These are phyloP conservation scores for Yarrowia yakushimensis DNA, from an alignment of 805 yeast species.

Conservation along the genomic window DNA sequence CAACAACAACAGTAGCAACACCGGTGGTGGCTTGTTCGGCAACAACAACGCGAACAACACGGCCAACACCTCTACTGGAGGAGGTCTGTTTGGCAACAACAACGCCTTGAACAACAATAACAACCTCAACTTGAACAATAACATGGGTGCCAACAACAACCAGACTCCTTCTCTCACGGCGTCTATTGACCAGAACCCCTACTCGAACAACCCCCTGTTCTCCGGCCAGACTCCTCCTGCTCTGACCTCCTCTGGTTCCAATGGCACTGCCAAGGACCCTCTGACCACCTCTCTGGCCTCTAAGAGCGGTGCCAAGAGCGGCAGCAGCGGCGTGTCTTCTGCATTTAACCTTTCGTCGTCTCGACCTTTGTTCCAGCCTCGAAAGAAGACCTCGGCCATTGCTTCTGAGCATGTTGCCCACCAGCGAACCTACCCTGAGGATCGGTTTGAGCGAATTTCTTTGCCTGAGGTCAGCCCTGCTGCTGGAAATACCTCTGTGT, in stretches of 20 bases:
- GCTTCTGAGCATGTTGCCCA: constrained; percentile 3
- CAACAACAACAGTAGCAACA: constrained; percentile 27
- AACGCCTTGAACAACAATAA: constrained; percentile 27
- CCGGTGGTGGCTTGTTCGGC: constrained; percentile 31
- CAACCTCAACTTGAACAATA: constrained; percentile 34
- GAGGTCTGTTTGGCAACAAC: constrained; percentile 29
- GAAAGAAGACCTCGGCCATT: constrained; percentile 21
- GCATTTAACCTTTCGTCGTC: constrained; percentile 62
- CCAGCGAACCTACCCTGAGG: constrained; percentile 20
- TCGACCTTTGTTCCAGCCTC: constrained; percentile 47
- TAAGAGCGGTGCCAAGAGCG: constrained; percentile 43
- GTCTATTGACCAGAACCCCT: constrained; percentile 57
- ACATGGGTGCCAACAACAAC: constrained; percentile 31
- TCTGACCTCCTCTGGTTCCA: constrained; percentile 40
- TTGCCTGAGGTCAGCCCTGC: constrained; percentile 4
- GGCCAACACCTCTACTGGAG: constrained; percentile 26
- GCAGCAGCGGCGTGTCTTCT: constrained; percentile 55
- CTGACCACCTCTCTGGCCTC: constrained; percentile 48
- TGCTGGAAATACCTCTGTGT: constrained; percentile 9
- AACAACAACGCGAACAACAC: constrained; percentile 26
- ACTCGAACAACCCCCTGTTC: constrained; percentile 74
- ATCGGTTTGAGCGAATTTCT: constrained; percentile 11
- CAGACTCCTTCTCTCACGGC: constrained; percentile 39
- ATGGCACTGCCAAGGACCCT: constrained; percentile 40
- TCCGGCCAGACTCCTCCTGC: constrained; percentile 30